A percentile compares a stretch with the other conserved stretches of the same genome.
These are phyloP conservation scores for Vigna trinervia DNA, from an alignment of 306 rosid genomes.

Conservation along the genomic window DNA sequence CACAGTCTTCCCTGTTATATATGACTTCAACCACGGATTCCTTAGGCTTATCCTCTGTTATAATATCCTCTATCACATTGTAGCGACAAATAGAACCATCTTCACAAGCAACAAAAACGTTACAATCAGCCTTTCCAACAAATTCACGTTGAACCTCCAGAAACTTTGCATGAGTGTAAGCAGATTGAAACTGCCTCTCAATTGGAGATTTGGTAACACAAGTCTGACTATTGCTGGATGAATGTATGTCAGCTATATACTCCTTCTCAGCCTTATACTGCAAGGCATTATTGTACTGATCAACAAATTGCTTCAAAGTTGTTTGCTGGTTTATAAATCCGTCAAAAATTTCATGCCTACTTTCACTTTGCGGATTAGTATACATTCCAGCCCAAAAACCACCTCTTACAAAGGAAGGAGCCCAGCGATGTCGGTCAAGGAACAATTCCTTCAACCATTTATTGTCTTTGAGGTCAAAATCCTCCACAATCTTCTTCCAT, in stretches of 20 bases:
- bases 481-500: slow-evolving; percentile 43
- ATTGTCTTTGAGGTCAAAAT: slow-evolving; percentile 38
- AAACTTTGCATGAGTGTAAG: slow-evolving; percentile 43
- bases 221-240: slow-evolving; percentile 37
- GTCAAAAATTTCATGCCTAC: slow-evolving; percentile 37
- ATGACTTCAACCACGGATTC: slow-evolving; percentile 34
- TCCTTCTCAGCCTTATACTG: slow-evolving; percentile 44
- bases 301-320: slow-evolving; percentile 48
- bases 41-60: slow-evolving; percentile 29
- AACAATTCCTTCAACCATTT: slow-evolving; percentile 44
- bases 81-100: slow-evolving; percentile 44
- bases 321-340: slow-evolving; percentile 38
- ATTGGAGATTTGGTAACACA: slow-evolving; percentile 42
- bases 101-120: slow-evolving; percentile 6
- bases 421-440: slow-evolving; percentile 42
- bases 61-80: slow-evolving; percentile 43
- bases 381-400: slow-evolving; percentile 50
- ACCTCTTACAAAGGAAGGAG: slow-evolving; percentile 40
- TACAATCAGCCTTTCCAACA: slow-evolving; percentile 49
- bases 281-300: slow-evolving; percentile 44
- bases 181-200: slow-evolving; percentile 44
- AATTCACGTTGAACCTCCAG: slow-evolving; percentile 45
- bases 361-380: background rate
- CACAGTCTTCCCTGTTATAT: slow-evolving; percentile 39
- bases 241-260: slow-evolving; percentile 43